Evolutionary conservation across 352 stramenopile genomes (phyloP).

Genomic region (Pythium scleroteichum): DNA sequence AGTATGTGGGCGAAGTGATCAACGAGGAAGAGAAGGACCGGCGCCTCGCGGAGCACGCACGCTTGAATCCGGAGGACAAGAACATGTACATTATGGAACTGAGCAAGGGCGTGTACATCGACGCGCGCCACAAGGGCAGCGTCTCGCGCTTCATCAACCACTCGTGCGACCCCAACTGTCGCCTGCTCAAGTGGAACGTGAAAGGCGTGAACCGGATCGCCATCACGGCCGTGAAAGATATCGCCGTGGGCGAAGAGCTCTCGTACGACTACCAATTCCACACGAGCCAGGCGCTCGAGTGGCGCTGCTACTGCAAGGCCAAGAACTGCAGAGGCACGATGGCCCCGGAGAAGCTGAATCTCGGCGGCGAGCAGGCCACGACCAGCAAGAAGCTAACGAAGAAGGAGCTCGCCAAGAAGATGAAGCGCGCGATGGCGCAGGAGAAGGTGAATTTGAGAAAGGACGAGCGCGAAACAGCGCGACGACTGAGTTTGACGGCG

Average conservation of each 20-base stretch:
- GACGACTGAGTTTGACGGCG: conserved; percentile 62
- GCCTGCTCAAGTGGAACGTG: conserved; percentile 95
- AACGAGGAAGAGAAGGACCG: conserved; percentile 91
- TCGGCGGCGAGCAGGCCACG: conserved; percentile 22
- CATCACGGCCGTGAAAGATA: conserved; percentile 91
- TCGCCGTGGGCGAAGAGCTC: conserved; percentile 88
- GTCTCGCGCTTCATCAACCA: conserved; percentile 98
- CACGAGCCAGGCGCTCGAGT: conserved; percentile 83
- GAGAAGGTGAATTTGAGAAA: conserved; percentile 70
- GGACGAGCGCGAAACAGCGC: conserved; percentile 63
- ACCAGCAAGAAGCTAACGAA: conserved; percentile 75
- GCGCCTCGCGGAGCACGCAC: conserved; percentile 80
- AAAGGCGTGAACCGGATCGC: conserved; percentile 91
- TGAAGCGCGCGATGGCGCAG: conserved; percentile 65
- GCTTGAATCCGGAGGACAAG: conserved; percentile 90
- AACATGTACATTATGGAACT: conserved; percentile 97
- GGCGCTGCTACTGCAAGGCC: conserved; percentile 85
- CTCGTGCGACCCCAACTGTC: conserved; percentile 95
- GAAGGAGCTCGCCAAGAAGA: conserved; percentile 69
- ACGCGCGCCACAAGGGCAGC: conserved; percentile 92
- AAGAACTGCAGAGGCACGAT: conserved; percentile 85
- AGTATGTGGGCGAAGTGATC: conserved; percentile 96
- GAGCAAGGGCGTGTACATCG: conserved; percentile 92
- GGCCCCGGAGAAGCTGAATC: conserved; percentile 79
- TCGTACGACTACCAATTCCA: conserved; percentile 96